Percentiles rank a stretch among this genome's conserved stretches.
Evolutionary conservation across 306 rosid genomes (phyloP).

Genomic region (Rosa lucieae): DNA sequence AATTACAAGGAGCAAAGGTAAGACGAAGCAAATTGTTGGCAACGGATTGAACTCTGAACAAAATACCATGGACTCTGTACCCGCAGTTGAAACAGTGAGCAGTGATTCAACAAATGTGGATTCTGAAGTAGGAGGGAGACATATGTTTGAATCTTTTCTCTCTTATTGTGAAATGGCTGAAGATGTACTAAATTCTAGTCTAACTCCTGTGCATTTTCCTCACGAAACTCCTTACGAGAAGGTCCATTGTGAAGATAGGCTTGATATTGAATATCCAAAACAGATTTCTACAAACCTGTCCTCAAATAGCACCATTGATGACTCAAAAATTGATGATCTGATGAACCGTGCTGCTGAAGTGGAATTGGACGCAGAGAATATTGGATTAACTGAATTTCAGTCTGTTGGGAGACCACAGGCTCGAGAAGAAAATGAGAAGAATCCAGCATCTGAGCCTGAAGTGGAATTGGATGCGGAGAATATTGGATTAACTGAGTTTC

Average conservation of each 20-base stretch:
- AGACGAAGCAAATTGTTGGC: slow-evolving; percentile 12
- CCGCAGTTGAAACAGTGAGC: slow-evolving; percentile 6
- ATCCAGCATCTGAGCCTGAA: slow-evolving; percentile 16
- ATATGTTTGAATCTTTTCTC: neutral
- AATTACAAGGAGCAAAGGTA: slow-evolving; percentile 20
- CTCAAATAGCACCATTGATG: neutral
- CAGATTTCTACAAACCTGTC: neutral
- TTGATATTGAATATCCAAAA: neutral
- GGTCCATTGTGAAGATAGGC: neutral
- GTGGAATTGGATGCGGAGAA: neutral
- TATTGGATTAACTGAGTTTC: slow-evolving; percentile 10
- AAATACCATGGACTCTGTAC: neutral
- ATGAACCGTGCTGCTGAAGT: slow-evolving; percentile 9
- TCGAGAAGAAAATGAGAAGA: slow-evolving; percentile 19
- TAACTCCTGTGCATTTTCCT: neutral
- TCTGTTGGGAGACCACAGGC: slow-evolving; percentile 25
- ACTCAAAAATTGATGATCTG: neutral
- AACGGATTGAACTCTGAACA: slow-evolving; percentile 11
- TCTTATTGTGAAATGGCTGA: neutral
- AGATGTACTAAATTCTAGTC: neutral
- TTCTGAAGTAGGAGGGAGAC: slow-evolving; percentile 4
- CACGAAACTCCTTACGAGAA: neutral
- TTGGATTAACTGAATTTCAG: slow-evolving; percentile 4
- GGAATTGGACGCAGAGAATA: slow-evolving; percentile 8
- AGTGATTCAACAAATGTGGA: neutral